Evolutionary conservation across 306 rosid species (phyloP).

Genomic region (Prunus dulcis): DNA sequence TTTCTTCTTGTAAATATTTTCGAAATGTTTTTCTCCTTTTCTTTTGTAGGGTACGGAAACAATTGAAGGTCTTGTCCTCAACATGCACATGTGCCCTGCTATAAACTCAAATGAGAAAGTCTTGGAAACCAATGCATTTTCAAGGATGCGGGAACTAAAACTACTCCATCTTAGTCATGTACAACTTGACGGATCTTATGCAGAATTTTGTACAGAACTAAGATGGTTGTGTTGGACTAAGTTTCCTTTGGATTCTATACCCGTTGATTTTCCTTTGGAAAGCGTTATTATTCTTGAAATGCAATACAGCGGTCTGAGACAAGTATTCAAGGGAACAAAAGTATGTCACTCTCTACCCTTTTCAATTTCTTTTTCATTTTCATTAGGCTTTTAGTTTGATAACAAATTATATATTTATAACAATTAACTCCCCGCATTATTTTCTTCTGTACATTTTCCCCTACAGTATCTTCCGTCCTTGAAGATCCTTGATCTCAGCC

Average conservation of each 20-base stretch:
- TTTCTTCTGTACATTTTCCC: not conserved
- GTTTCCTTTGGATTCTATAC: slow-evolving; percentile 10
- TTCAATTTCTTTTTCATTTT: not conserved
- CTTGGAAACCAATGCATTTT: slow-evolving; percentile 1
- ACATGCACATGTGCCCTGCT: not conserved
- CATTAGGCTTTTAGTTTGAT: not conserved
- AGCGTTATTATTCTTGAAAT: slow-evolving; percentile 10
- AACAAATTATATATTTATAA: not conserved
- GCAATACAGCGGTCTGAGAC: not conserved
- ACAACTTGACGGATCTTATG: not conserved
- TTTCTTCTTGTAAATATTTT: no score
- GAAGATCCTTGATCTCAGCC: no score
- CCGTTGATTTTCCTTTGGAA: not conserved
- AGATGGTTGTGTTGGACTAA: slow-evolving; percentile 7
- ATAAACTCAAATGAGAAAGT: not conserved
- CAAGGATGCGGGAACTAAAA: not conserved
- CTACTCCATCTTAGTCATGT: slow-evolving; percentile 2
- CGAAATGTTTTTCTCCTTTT: not conserved
- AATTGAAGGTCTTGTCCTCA: not conserved
- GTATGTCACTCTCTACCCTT: not conserved
- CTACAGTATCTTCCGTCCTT: no score
- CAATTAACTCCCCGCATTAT: not conserved
- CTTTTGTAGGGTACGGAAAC: not conserved
- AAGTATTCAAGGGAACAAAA: not conserved
- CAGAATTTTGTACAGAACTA: not conserved